Percentiles rank a stretch among this genome's conserved stretches.
These are phyloP conservation scores for Pseudomassariella vexata DNA, from an alignment of 2,329 filamentous ascomycete genomes.

Conservation along the genomic window DNA sequence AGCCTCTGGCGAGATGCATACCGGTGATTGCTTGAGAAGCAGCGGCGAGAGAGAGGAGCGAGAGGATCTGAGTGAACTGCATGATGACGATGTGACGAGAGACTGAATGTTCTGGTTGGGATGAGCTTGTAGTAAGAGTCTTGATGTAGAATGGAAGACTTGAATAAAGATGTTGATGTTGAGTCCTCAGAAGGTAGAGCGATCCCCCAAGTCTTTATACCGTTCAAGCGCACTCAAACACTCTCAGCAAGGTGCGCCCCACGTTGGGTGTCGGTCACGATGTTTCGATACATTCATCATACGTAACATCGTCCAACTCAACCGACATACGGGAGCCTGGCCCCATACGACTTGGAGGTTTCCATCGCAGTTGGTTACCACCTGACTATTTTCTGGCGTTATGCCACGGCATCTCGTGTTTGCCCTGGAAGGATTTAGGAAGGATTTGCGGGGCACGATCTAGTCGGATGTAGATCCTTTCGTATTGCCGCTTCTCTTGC, in stretches of 20 bases:
- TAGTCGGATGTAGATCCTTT: conserved; percentile 8
- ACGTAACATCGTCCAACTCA: conserved; percentile 4
- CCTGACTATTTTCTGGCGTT: conserved; percentile 3
- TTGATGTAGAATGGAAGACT: neutral
- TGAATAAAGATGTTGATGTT: conserved; percentile 1
- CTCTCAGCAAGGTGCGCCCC: too few relatives aligned
- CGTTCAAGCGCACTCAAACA: neutral
- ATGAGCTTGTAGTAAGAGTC: too few relatives aligned
- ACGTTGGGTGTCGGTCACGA: too few relatives aligned
- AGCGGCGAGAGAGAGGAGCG: conserved; percentile 20
- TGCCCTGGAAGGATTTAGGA: too few relatives aligned
- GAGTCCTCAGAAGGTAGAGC: conserved; percentile 1
- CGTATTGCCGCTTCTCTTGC: conserved; percentile 7
- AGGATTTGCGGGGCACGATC: conserved; percentile 1
- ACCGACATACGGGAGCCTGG: neutral
- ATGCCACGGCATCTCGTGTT: conserved; percentile 11
- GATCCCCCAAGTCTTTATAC: neutral
- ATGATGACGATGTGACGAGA: conserved; percentile 14
- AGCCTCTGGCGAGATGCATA: conserved; percentile 8
- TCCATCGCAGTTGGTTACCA: too few relatives aligned
- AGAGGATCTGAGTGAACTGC: conserved; percentile 22
- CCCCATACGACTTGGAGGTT: conserved; percentile 1
- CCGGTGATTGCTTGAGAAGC: conserved; percentile 19
- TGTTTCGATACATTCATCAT: too few relatives aligned
- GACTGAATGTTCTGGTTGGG: too few relatives aligned